Evolutionary conservation across 2,329 filamentous ascomycete genomes (phyloP), one percentile per base, ranked within the genome.

Genomic region (Leptosphaerulina australis): DNA sequence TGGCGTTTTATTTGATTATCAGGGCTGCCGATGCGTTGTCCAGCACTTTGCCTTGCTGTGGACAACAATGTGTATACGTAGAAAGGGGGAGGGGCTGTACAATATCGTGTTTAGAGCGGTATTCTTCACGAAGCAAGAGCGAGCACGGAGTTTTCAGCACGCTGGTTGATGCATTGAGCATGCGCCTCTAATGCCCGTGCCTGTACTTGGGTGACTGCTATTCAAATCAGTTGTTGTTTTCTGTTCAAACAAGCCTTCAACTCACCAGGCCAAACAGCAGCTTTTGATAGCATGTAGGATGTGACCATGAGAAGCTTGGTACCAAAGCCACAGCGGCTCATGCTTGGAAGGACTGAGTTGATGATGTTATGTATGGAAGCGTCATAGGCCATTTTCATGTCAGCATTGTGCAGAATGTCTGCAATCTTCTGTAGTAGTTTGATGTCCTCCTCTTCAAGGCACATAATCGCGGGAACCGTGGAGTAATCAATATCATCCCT

Each of bases 241-340:
- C 25, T 6, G 21, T n/a, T 6, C 9, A 12, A 14, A 18, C 21
- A 39, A 22, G 10, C n/a, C 26, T 14, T 11, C 15, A 29, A 77
- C 85, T 80, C 77, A 92, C 89, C 87, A 71, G 92, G 92, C 93
- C 94, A 99, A 21, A 96, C 90, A 58, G 90, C 88, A 56, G 90
- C 88, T 74, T 91, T 91, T 60, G 92, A 88, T 56, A 97, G 81
- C 81, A 95, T 88, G 74, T 90, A 88, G 37, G 91, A 90, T 56
- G 90, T 94, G 45, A 94, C 83, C 64, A 89, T 83, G 63, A 97
- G 76, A 37, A 97, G 85, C 76, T 92, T 94, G 55, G 88, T 87
- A 20, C 90, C 91, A 70, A 90, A 94, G 26, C 93, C 91, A 46
- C 84, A 85, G 38, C 71, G 70, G 4, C 64, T 86, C 79, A 50